A percentile compares a stretch with the other conserved stretches of the same genome.
phyloP scores from a whole-genome alignment of 768 basidiomycete species.

The Pleurotus eryngii region DNA sequence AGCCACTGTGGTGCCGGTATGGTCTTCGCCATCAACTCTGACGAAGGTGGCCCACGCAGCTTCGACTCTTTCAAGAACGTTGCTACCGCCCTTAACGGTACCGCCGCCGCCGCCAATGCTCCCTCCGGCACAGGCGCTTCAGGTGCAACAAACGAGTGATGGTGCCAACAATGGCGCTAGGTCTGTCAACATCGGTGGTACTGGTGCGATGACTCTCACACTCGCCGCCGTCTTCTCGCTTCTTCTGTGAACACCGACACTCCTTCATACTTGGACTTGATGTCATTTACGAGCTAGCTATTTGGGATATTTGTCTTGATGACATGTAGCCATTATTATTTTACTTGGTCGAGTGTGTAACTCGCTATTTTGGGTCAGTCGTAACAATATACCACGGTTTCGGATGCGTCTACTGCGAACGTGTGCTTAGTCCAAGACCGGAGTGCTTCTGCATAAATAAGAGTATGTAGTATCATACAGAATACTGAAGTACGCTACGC shows the following conservation, averaged over 20 bases:
- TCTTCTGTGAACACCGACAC: background rate
- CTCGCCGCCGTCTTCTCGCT: slow-evolving; percentile 1
- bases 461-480: background rate
- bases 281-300: background rate
- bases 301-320: slow-evolving; percentile 6
- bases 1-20: slow-evolving; percentile 52
- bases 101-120: slow-evolving; percentile 31
- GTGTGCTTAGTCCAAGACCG: background rate
- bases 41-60: slow-evolving; percentile 44
- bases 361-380: slow-evolving; percentile 4
- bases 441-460: background rate
- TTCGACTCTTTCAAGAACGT: slow-evolving; percentile 56
- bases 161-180: slow-evolving; percentile 25
- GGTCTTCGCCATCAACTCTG: slow-evolving; percentile 61
- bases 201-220: slow-evolving; percentile 16
- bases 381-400: slow-evolving; percentile 7
- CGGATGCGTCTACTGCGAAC: background rate
- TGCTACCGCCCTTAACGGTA: slow-evolving; percentile 53
- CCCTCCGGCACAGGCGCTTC: slow-evolving; percentile 16
- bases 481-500: background rate
- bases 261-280: background rate
- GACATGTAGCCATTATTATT: slow-evolving; percentile 3
- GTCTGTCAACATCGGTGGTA: slow-evolving; percentile 30
- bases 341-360: background rate
- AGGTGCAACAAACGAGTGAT: slow-evolving; percentile 15